Evolutionary conservation across 2,329 filamentous ascomycete species (phyloP).

Genomic region (Cladosporium sp.): DNA sequence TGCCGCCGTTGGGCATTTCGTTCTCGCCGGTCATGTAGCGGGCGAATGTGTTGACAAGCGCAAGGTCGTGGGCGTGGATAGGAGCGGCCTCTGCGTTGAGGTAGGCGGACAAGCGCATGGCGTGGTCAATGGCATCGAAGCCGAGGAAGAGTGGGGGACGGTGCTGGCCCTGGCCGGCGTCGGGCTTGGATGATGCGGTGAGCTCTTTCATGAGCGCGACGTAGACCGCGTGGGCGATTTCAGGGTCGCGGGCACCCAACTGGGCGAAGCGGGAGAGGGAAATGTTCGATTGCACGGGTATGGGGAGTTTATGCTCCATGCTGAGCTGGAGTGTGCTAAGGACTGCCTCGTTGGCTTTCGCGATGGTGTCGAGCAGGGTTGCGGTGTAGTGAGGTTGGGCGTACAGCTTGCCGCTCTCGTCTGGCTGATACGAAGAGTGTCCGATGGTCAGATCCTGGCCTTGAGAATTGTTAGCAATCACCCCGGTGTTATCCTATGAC

Average conservation of each 20-base stretch:
- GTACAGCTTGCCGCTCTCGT: constrained; percentile 54
- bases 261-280: constrained; percentile 65
- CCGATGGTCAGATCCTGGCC: constrained; percentile 78
- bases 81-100: constrained; percentile 63
- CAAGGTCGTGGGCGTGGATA: constrained; percentile 83
- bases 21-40: constrained; percentile 62
- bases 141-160: constrained; percentile 67
- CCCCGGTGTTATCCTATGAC: constrained; percentile 14
- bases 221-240: constrained; percentile 77
- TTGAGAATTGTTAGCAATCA: constrained; percentile 31
- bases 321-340: constrained; percentile 53
- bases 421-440: constrained; percentile 73
- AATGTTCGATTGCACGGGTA: constrained; percentile 54
- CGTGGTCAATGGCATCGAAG: constrained; percentile 74
- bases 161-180: constrained; percentile 39
- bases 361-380: constrained; percentile 67
- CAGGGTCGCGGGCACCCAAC: constrained; percentile 67
- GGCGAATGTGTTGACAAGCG: constrained; percentile 69
- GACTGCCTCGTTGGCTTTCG: constrained; percentile 65
- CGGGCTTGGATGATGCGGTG: constrained; percentile 39
- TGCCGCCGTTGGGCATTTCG: constrained; percentile 66
- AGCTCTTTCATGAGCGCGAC: constrained; percentile 79
- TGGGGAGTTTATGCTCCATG: constrained; percentile 54
- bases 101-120: constrained; percentile 77
- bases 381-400: constrained; percentile 75